Percentiles rank a stretch among this genome's conserved stretches.
Evolutionary conservation across 345 rosid genomes (phyloP).

Genomic region (Ceriops tagal): DNA sequence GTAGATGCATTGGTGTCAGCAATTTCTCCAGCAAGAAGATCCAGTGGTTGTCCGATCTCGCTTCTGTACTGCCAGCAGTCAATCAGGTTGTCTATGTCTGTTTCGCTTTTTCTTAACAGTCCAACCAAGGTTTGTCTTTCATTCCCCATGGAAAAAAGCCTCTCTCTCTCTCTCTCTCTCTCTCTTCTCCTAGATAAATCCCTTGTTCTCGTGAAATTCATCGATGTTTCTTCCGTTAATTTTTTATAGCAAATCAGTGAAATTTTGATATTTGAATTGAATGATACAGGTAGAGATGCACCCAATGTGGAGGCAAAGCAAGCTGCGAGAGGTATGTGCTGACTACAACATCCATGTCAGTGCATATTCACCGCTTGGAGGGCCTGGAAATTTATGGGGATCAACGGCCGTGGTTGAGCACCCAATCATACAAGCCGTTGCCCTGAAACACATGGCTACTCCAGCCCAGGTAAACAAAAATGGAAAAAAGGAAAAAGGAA

Average conservation of each 20-base stretch:
- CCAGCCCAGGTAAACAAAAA: conserved; percentile 60
- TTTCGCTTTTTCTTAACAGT: too few relatives aligned
- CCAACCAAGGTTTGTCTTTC: too few relatives aligned
- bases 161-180: too few relatives aligned
- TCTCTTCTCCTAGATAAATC: too few relatives aligned
- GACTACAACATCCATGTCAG: conserved; percentile 67
- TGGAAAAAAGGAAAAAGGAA: neutral
- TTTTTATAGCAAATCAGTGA: neutral
- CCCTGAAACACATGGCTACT: conserved; percentile 57
- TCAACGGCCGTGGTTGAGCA: conserved; percentile 64
- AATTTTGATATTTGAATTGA: neutral
- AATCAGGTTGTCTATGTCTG: conserved; percentile 49
- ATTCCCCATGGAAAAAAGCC: too few relatives aligned
- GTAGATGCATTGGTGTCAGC: conserved; percentile 80
- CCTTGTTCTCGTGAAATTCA: too few relatives aligned
- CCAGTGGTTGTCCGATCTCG: conserved; percentile 45
- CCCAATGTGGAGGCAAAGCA: conserved; percentile 82
- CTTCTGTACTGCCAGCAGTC: conserved; percentile 61
- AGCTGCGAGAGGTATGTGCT: conserved; percentile 57
- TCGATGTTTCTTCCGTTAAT: too few relatives aligned
- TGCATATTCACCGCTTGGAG: conserved; percentile 83
- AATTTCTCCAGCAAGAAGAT: conserved; percentile 77
- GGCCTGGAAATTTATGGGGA: conserved; percentile 79
- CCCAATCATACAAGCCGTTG: conserved; percentile 59
- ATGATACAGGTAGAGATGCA: conserved; percentile 85